Evolutionary conservation across 257 asterid genomes (phyloP), one percentile per base, ranked within the genome.

Genomic region (Forsythia suspensa): DNA sequence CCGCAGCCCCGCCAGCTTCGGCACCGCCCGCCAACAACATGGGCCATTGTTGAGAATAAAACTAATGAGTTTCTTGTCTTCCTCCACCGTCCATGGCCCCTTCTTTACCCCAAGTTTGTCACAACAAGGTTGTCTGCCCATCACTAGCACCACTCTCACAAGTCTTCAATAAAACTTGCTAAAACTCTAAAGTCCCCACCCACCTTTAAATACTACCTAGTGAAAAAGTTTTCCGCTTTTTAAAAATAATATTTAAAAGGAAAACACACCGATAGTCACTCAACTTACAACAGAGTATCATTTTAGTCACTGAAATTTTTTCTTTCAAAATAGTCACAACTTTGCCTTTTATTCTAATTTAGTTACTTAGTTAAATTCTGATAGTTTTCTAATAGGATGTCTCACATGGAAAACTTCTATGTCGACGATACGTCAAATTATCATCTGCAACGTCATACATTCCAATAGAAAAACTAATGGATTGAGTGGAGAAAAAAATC

Each of bases 1-100:
- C 77, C 96, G 86, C 37, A 95, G 97, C 2, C 98, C 98, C n/a
- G 98, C 98, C 59, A 95, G 91, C 85, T 95, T 95, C 0, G 98
- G 98, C 51, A 95, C 97, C 9, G 98, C 98, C 61, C 98, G 87
- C 98, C 98, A 95, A 76, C 98, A 95, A 82, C 98, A 91, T 89
- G 90, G 98, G 83, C 98, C 98, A 44, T 95, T 92, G 4, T 92
- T 87, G 44, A 95, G 89, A 21, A 95, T 93, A 41, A 95, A 95
- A 65, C 80, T 89, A 18, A 95, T 91, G 59, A 95, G 93, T 39
- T 95, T 94, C 88, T 87, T 92, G 83, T 94, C 98, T 82, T 94
- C 98, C 81, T 94, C 98, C 21, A 94, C 94, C 52, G 96, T 95
- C 98, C 98, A 95, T 38, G 98, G 98, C 63, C 98, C 98, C 82